Evolutionary conservation across 2,329 filamentous ascomycete genomes (phyloP).

Genomic region (Claviceps sp.): DNA sequence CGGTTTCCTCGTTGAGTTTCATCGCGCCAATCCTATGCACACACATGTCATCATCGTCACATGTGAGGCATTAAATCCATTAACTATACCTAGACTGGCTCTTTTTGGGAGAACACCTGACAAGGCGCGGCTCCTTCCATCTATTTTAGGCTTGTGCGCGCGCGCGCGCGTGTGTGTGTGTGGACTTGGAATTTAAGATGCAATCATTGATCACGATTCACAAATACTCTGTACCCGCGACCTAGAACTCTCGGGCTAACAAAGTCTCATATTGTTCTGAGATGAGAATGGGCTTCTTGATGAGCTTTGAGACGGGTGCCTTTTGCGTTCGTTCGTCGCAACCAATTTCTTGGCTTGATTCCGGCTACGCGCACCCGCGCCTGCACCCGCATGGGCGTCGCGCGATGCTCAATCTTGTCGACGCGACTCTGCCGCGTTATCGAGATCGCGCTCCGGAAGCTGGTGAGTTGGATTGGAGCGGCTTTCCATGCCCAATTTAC

Average conservation of each 20-base stretch:
- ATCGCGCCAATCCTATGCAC: conserved; percentile 1
- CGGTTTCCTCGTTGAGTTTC: conserved; percentile 1
- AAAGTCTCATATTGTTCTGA: too few species aligned
- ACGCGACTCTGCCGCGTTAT: neutral
- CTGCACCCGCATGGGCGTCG: neutral
- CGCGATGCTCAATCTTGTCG: neutral
- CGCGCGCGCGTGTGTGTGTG: too few species aligned
- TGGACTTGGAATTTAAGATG: too few species aligned
- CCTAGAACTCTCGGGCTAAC: too few species aligned
- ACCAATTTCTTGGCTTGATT: too few species aligned
- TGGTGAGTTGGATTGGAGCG: neutral
- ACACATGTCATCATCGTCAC: neutral
- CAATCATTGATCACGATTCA: too few species aligned
- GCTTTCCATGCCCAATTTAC: neutral
- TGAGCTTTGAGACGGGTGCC: too few species aligned
- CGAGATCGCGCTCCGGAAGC: neutral
- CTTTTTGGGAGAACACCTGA: neutral
- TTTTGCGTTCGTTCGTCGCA: too few species aligned
- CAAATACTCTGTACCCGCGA: too few species aligned
- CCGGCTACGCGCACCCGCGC: too few species aligned
- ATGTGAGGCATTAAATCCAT: conserved; percentile 4
- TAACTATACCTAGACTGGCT: neutral
- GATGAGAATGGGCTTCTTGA: too few species aligned
- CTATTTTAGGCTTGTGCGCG: too few species aligned
- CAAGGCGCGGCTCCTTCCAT: neutral